Evolutionary conservation across 2,329 filamentous ascomycete species (phyloP), one percentile per base, ranked within the genome.

Genomic region (Curvularia verruculosa): DNA sequence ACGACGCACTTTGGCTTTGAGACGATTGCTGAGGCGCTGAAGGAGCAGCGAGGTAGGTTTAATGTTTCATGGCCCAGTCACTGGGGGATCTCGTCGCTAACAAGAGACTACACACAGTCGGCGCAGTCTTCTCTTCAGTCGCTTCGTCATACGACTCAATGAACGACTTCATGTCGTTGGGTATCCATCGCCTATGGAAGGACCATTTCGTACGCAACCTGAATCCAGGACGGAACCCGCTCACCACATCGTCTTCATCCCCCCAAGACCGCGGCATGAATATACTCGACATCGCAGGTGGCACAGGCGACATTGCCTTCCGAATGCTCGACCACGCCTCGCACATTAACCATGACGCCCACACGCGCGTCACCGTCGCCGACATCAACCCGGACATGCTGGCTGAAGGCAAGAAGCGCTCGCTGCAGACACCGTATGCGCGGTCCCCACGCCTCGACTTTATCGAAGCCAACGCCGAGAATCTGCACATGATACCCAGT

Each of bases 91-190:
- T 37, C 57, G 63, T 43, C 3, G 69, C 59, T 41, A 23, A 79
- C 43, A 71, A 77, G 80, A 29, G 15, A 23, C n/a, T 8, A 6
- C 2, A 9, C 2, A 39, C 19, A 83, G 93, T 97, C 39, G 90
- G 90, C 58, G 87, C 86, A 40, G 95, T 99, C 56, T 99, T 99
- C 81, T 94, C 91, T 77, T 97, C 90, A 65, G 95, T 99, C 39
- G 95, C 95, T 66, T 88, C 91, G 61, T 92, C 90, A 18, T 99
- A 99, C 80, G 95, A 99, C 78, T 89, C 89, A 61, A 99, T 99
- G 95, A 99, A 99, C 80, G 95, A 99, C 77, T 85, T 98, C 66
- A 99, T 99, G 95, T 98, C 95, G 7, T 86, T 99, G 46, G 95
- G 95, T 53, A 93, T 96, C 79, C 95, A 99, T 78, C 90, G 95